These are phyloP conservation scores for Lachancea quebecensis DNA, from an alignment of 805 yeast genomes.

Conservation along the genomic window DNA sequence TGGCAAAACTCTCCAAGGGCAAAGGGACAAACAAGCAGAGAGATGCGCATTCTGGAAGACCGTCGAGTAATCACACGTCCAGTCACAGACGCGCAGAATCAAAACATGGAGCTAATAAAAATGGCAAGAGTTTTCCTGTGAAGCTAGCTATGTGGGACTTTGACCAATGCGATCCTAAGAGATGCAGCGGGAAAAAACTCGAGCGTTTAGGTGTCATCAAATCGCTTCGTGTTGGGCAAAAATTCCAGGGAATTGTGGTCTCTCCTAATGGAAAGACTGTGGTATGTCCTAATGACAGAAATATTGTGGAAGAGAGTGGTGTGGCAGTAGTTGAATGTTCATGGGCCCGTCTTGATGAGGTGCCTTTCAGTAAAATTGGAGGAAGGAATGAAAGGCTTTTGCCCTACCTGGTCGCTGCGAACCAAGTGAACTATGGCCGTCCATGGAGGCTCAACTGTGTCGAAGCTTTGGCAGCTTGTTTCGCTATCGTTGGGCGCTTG, in stretches of 20 bases:
- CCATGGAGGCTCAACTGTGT: constrained; percentile 97
- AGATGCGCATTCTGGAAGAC: constrained; percentile 50
- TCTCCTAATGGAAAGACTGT: constrained; percentile 88
- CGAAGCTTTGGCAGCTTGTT: constrained; percentile 95
- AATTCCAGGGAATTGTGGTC: constrained; percentile 83
- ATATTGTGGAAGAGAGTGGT: constrained; percentile 70
- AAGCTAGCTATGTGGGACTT: constrained; percentile 98
- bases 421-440: constrained; percentile 92
- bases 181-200: constrained; percentile 92
- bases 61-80: constrained; percentile 17
- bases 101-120: constrained; percentile 21
- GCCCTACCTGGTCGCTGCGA: constrained; percentile 93
- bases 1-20: constrained; percentile 22
- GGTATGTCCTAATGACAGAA: constrained; percentile 81
- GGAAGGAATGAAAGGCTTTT: constrained; percentile 80
- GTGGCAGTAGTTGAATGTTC: constrained; percentile 99
- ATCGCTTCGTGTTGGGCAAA: constrained; percentile 82
- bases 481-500: constrained; percentile 83
- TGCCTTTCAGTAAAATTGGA: constrained; percentile 91
- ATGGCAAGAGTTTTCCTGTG: constrained; percentile 53
- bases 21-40: constrained; percentile 42
- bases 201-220: constrained; percentile 82
- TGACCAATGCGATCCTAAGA: constrained; percentile 96
- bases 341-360: constrained; percentile 96
- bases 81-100: constrained; percentile 40